Percentiles rank a stretch among this genome's conserved stretches.
Evolutionary conservation across 1,139 yeast genomes (phyloP).

Genomic region (Kodamaea suecica): DNA sequence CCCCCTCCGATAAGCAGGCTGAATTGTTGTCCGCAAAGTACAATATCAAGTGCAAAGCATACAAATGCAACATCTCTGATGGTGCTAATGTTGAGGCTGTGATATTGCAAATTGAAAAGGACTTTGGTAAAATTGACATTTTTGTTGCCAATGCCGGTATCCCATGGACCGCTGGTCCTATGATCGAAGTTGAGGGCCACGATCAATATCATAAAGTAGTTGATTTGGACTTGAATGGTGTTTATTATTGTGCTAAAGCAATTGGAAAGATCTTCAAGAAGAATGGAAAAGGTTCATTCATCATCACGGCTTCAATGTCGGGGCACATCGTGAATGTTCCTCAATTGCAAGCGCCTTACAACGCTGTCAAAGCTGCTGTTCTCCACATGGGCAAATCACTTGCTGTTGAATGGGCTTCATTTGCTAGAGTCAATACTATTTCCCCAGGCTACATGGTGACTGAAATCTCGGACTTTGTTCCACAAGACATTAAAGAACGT

Average conservation of each 20-base stretch:
- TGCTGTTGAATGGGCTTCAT: conserved; percentile 83
- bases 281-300: conserved; percentile 67
- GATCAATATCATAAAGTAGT: conserved; percentile 19
- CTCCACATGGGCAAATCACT: conserved; percentile 73
- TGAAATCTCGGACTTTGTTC: conserved; percentile 58
- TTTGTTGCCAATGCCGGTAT: conserved; percentile 92
- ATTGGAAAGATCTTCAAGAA: conserved; percentile 70
- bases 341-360: conserved; percentile 81
- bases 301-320: conserved; percentile 82
- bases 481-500: conserved; percentile 46
- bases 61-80: conserved; percentile 66
- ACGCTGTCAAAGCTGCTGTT: conserved; percentile 84
- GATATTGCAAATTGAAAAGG: conserved; percentile 57
- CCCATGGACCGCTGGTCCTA: conserved; percentile 66
- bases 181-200: conserved; percentile 20
- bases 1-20: conserved; percentile 61
- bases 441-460: conserved; percentile 82
- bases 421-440: conserved; percentile 72
- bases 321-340: conserved; percentile 82
- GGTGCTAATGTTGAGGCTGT: conserved; percentile 56
- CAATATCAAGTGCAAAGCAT: conserved; percentile 67
- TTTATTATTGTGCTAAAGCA: conserved; percentile 42
- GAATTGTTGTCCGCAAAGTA: conserved; percentile 55
- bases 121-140: conserved; percentile 75
- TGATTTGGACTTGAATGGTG: conserved; percentile 23